These are phyloP conservation scores for Austropuccinia psidii DNA, from an alignment of 1,284 basidiomycete species.

Conservation along the genomic window DNA sequence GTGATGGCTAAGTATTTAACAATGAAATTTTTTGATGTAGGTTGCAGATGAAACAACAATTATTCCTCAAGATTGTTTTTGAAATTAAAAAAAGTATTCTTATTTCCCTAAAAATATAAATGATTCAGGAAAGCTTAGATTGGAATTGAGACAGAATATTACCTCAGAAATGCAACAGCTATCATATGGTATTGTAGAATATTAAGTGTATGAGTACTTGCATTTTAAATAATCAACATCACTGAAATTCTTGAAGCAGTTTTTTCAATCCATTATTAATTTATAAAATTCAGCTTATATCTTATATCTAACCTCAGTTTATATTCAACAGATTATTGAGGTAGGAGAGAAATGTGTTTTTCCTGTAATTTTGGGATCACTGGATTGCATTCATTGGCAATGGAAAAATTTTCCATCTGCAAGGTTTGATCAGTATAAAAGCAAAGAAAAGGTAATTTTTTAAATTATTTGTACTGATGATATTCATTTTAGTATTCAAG, in stretches of 20 bases:
- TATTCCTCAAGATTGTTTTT: neutral
- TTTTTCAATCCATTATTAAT: neutral
- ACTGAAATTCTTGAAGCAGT: neutral
- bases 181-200: neutral
- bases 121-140: neutral
- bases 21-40: neutral
- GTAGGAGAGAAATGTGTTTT: no score
- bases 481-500: no score
- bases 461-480: no score
- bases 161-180: conserved; percentile 5
- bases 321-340: no score
- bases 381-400: conserved; percentile 1
- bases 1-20: neutral
- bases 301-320: no score
- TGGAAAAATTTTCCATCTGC: neutral
- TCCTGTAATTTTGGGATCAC: no score
- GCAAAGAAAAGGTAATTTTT: no score
- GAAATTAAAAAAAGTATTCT: conserved; percentile 14
- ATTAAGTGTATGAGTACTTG: neutral
- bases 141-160: neutral
- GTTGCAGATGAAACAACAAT: neutral
- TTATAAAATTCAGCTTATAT: neutral
- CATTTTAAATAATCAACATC: neutral
- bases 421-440: neutral
- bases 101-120: neutral